Percentiles rank a stretch among this genome's conserved stretches.
Conservation (phyloP, 2,329 filamentous ascomycete genomes). For the Aureobasidium zeae region DNA sequence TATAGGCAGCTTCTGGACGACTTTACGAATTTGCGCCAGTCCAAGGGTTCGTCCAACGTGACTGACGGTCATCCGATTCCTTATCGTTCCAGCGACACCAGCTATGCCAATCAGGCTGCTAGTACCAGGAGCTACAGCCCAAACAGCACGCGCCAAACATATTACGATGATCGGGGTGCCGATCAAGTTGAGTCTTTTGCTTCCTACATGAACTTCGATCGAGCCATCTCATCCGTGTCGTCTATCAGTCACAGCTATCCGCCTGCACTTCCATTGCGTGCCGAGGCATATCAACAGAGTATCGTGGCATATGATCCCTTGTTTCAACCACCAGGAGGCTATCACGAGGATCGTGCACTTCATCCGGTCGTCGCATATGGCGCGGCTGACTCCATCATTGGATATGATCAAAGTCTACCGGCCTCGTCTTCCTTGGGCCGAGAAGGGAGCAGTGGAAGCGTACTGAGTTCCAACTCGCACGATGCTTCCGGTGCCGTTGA, state of each 20-base stretch:
- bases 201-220: slow-evolving; percentile 18
- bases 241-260: slow-evolving; percentile 11
- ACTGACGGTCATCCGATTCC: background rate
- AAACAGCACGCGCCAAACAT: background rate
- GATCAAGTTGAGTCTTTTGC: slow-evolving; percentile 11
- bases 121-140: background rate
- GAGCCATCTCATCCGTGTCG: slow-evolving; percentile 15
- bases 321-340: background rate
- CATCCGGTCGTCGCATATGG: background rate
- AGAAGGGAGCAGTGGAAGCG: slow-evolving; percentile 32
- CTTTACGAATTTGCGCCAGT: slow-evolving; percentile 38
- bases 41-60: slow-evolving; percentile 29
- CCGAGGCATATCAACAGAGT: slow-evolving; percentile 10
- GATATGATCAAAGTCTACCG: slow-evolving; percentile 10
- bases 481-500: background rate
- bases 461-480: slow-evolving; percentile 31
- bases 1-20: slow-evolving; percentile 43
- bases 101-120: slow-evolving; percentile 3
- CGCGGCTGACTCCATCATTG: slow-evolving; percentile 2
- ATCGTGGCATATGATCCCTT: slow-evolving; percentile 5
- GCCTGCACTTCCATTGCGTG: slow-evolving; percentile 5
- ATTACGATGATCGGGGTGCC: slow-evolving; percentile 9
- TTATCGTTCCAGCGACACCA: background rate
- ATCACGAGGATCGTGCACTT: slow-evolving; percentile 1
- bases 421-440: slow-evolving; percentile 21